Conservation (phyloP, 108 stramenopile species). For the Fistulifera solaris region DNA sequence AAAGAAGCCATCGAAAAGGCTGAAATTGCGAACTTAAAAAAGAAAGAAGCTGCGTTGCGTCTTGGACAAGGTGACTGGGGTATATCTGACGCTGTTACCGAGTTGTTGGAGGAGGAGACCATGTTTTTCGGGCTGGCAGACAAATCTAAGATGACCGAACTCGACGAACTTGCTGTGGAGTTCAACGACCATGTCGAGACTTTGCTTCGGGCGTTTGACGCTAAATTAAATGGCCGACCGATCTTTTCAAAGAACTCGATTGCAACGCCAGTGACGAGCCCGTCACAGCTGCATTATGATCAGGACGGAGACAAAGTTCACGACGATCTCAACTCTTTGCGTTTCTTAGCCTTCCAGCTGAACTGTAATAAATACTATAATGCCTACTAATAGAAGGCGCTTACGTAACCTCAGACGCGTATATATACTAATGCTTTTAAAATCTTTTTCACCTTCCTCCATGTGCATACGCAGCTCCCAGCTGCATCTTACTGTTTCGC, state of each 20-base stretch:
- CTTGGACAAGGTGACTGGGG: slow-evolving; percentile 73
- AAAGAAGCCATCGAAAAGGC: slow-evolving; percentile 46
- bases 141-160: slow-evolving; percentile 32
- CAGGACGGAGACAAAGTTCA: slow-evolving; percentile 4
- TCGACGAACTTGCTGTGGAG: slow-evolving; percentile 30
- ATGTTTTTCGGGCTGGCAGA: slow-evolving; percentile 61
- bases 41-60: slow-evolving; percentile 47
- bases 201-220: slow-evolving; percentile 40
- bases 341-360: slow-evolving; percentile 73
- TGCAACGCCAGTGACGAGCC: slow-evolving; percentile 6
- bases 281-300: slow-evolving; percentile 6
- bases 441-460: not conserved
- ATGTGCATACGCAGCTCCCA: not conserved
- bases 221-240: slow-evolving; percentile 42
- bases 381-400: slow-evolving; percentile 8
- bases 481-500: not conserved
- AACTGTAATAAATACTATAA: slow-evolving; percentile 76
- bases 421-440: not conserved
- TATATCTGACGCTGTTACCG: slow-evolving; percentile 42
- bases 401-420: no score
- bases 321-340: slow-evolving; percentile 53
- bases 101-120: slow-evolving; percentile 40
- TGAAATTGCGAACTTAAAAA: slow-evolving; percentile 46
- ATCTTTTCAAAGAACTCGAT: slow-evolving; percentile 15
- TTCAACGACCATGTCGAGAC: slow-evolving; percentile 44